Evolutionary conservation across 2,329 filamentous ascomycete species (phyloP), one percentile per base, ranked within the genome.

Genomic region (Nemania sp.): DNA sequence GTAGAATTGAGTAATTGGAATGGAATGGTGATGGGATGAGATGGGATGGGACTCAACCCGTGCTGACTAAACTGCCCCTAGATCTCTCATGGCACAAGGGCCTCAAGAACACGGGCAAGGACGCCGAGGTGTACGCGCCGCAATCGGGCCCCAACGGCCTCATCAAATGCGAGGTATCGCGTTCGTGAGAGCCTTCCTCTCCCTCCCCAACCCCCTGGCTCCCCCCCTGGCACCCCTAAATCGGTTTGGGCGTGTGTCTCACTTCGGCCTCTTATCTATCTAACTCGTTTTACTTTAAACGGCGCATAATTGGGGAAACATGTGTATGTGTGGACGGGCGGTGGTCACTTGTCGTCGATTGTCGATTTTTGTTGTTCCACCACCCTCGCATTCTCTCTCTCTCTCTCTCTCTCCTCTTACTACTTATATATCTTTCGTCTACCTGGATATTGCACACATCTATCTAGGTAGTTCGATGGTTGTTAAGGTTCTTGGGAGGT

Each of bases 51-150:
- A 29, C 25, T n/a, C 25, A 29, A n/a, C n/a, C 25, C 25, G 7
- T 7, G 25, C 25, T 29, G 7, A 29, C 25, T 29, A 7, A 29
- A 29, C 25, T 7, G 25, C 18, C 21, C 17, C n/a, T 72, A 94
- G 94, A 98, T 74, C 79, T 99, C 73, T 94, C 90, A 79, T 99
- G 95, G 95, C 91, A 97, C 83, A 96, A 98, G 77, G 92, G 89
- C 32, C 76, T 93, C 68, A 91, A 97, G 83, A 99, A 99, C 79
- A 97, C 91, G 0, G 95, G 95, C 77, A 90, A 91, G 77, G 90
- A 99, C 71, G 95, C 95, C 54, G 93, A 97, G 74, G 94, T 99
- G 18, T 97, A 95, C 71, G 93, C 91, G 29, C 95, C 95, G 3
- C 95, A 98, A 77, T 90, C 90, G 11, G 88, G 91, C 66, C 95